Evolutionary conservation across 345 rosid species (phyloP), one percentile per base, ranked within the genome.

Genomic region (Rhizophora mangle): DNA sequence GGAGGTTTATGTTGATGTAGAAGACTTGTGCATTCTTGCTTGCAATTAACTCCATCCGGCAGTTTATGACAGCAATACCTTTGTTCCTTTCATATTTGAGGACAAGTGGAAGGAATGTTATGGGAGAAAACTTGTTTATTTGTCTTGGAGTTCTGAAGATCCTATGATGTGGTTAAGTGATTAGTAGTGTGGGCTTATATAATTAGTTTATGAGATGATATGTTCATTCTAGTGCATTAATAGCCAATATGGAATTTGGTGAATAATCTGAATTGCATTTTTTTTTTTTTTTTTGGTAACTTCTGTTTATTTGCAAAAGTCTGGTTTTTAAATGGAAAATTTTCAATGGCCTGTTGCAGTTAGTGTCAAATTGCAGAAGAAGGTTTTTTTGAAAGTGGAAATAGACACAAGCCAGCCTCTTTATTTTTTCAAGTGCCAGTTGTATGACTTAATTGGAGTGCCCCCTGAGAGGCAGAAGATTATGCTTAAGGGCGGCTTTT

Each of bases 401-500:
- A 85, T 95, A 52, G 93, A 95, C 63, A 75, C 85, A 10, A 82
- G 79, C 84, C 92, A 82, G 80, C 85, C 99, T 26, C 88, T 96
- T 37, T 82, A 74, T 77, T 85, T 92, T 77, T 95, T 95, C 96
- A 95, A 92, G 82, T 84, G 87, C 80, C 97, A 92, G 76, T 63
- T 95, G 79, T 89, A 76, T 79, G 97, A 90, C 85, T 82, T 92
- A 68, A 92, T 92, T 16, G 99, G 97, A 62, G 99, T 95, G 15
- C 96, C 94, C 6, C 99, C 98, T 0, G 99, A 90, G 71, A 80
- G 99, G 76, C 99, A 96, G 82, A 96, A 96, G 85, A 90, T 95
- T 43, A 89, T 96, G 97, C 92, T 96, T 71, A 96, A 89, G 83
- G 99, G 99, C 66, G 98, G 94, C 63, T 80, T 95, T 52, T 76